Conservation (phyloP, 2,329 filamentous ascomycete species). For the Cucurbitaria berberidis region DNA sequence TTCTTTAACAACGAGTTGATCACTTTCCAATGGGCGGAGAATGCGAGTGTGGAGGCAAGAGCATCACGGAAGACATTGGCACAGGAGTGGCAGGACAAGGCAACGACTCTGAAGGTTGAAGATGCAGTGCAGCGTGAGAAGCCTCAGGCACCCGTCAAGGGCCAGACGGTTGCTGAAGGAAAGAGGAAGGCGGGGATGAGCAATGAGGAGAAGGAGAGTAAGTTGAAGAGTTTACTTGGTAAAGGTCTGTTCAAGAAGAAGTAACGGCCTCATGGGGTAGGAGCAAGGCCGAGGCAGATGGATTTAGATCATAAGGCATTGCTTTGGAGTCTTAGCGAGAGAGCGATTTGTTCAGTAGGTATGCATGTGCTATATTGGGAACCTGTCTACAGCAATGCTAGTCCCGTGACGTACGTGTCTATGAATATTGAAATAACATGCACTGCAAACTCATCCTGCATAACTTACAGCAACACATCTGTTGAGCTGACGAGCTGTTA, state of each 20-base stretch:
- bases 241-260: constrained; percentile 46
- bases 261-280: constrained; percentile 4
- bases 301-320: not conserved
- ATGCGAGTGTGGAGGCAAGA: constrained; percentile 62
- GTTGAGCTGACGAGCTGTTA: not conserved
- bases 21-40: constrained; percentile 75
- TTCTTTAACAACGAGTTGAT: constrained; percentile 75
- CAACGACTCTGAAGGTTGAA: constrained; percentile 70
- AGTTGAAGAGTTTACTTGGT: constrained; percentile 48
- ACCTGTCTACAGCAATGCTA: not conserved
- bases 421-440: not conserved
- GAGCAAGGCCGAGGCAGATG: not conserved
- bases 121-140: constrained; percentile 48
- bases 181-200: constrained; percentile 42
- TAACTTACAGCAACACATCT: not conserved
- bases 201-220: constrained; percentile 48
- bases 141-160: constrained; percentile 6
- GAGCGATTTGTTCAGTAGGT: not conserved
- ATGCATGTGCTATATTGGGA: not conserved
- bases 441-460: not conserved
- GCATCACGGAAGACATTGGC: constrained; percentile 65
- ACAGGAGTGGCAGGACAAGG: constrained; percentile 63
- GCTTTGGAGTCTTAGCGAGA: not conserved
- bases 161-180: constrained; percentile 32
- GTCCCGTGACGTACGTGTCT: not conserved